These are phyloP conservation scores for Alternaria sp. DNA, from an alignment of 2,329 filamentous ascomycete genomes.

Conservation along the genomic window DNA sequence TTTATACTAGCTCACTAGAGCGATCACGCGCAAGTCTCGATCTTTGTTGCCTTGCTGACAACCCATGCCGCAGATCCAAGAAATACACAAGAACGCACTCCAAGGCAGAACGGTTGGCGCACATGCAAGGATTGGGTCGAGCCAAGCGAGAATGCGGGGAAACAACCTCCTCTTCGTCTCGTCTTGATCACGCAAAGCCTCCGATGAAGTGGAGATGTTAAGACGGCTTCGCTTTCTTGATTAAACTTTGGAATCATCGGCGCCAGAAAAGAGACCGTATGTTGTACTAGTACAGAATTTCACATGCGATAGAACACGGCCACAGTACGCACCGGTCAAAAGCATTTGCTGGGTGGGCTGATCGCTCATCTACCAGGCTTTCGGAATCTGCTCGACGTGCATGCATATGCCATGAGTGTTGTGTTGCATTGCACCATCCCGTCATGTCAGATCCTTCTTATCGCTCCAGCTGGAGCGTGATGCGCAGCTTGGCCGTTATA, in stretches of 20 bases:
- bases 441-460: neutral
- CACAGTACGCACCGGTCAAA: neutral
- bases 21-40: neutral
- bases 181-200: constrained; percentile 4
- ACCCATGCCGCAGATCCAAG: neutral
- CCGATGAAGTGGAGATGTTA: neutral
- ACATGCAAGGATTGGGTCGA: neutral
- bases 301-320: neutral
- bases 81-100: neutral
- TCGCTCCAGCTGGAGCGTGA: neutral
- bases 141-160: constrained; percentile 12
- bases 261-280: neutral
- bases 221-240: neutral
- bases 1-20: neutral
- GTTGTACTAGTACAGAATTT: neutral
- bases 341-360: neutral
- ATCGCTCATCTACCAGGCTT: neutral
- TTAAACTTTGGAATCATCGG: neutral
- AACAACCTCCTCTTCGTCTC: neutral
- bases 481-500: neutral
- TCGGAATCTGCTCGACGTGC: neutral
- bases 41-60: neutral
- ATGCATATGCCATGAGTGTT: neutral
- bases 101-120: neutral
- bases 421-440: constrained; percentile 1